These are phyloP conservation scores for Recurvomyces mirabilis DNA, from an alignment of 495 filamentous ascomycete genomes.

Conservation along the genomic window DNA sequence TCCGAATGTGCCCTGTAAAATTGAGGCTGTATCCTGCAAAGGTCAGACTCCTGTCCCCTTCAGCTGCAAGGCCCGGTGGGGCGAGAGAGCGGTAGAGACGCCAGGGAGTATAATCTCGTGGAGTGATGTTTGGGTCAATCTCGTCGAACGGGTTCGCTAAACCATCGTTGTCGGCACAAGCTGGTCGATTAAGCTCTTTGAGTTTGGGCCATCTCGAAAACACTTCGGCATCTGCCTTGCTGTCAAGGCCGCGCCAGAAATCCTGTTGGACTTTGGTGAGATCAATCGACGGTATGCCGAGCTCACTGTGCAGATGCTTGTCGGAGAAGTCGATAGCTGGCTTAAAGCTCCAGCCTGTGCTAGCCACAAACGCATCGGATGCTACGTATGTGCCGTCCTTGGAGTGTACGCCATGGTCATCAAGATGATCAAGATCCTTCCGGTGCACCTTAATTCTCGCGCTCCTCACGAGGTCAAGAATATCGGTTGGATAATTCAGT, in stretches of 20 bases:
- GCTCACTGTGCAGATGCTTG: slow-evolving; percentile 18
- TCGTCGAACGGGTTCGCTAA: slow-evolving; percentile 30
- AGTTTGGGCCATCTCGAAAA: slow-evolving; percentile 55
- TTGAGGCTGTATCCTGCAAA: slow-evolving; percentile 18
- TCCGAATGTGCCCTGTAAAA: slow-evolving; percentile 19
- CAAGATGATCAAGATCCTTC: slow-evolving; percentile 46
- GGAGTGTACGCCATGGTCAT: slow-evolving; percentile 42
- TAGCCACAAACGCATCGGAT: slow-evolving; percentile 56
- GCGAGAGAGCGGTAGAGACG: slow-evolving; percentile 27
- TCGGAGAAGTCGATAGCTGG: slow-evolving; percentile 55
- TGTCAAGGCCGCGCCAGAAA: slow-evolving; percentile 15
- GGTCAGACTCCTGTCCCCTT: slow-evolving; percentile 16
- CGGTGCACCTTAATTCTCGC: slow-evolving; percentile 52
- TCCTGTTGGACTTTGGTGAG: background rate
- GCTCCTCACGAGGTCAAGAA: slow-evolving; percentile 21
- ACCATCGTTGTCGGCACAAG: too few species aligned
- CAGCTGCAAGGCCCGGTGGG: slow-evolving; percentile 19
- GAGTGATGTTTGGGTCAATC: background rate
- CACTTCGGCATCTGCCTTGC: slow-evolving; percentile 54
- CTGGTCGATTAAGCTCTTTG: slow-evolving; percentile 10
- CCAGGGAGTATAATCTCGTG: slow-evolving; percentile 7
- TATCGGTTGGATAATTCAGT: slow-evolving; percentile 6
- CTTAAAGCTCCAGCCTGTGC: slow-evolving; percentile 33
- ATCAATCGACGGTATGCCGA: slow-evolving; percentile 17
- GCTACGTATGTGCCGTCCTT: slow-evolving; percentile 42